These are phyloP conservation scores for Sporothrix mexicana DNA, from an alignment of 2,329 filamentous ascomycete genomes.

Conservation along the genomic window DNA sequence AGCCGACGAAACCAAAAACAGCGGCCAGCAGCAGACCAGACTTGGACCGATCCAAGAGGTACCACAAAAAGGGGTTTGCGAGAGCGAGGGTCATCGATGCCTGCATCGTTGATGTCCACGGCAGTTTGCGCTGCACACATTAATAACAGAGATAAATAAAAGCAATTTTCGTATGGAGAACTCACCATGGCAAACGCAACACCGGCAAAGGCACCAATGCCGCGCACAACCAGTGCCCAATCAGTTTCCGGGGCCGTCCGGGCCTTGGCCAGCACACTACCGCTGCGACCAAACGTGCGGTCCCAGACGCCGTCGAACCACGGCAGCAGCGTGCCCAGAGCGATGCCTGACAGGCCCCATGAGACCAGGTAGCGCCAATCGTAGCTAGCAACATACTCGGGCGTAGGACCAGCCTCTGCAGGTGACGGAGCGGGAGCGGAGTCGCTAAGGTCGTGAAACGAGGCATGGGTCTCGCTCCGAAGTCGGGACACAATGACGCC, in stretches of 20 bases:
- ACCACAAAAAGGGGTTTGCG: constrained; percentile 94
- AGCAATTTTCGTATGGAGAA: constrained; percentile 38
- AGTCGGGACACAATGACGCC: constrained; percentile 81
- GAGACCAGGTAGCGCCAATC: constrained; percentile 73
- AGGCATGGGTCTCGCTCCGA: constrained; percentile 65
- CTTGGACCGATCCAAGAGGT: constrained; percentile 87
- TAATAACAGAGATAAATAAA: constrained; percentile 28
- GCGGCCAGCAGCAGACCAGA: constrained; percentile 82
- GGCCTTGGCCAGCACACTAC: constrained; percentile 41
- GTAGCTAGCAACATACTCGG: constrained; percentile 40
- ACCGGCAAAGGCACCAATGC: constrained; percentile 65
- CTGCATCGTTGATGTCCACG: constrained; percentile 95
- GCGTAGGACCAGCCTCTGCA: constrained; percentile 33
- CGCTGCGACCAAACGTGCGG: constrained; percentile 49
- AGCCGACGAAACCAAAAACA: constrained; percentile 74
- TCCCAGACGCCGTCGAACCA: constrained; percentile 83
- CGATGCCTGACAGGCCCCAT: constrained; percentile 82
- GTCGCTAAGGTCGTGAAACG: constrained; percentile 27
- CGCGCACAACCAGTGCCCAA: constrained; percentile 71
- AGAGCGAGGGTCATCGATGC: constrained; percentile 87
- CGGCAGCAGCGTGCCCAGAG: constrained; percentile 78
- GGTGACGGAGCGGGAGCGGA: constrained; percentile 44
- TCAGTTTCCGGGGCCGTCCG: constrained; percentile 60
- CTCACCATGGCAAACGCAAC: constrained; percentile 77
- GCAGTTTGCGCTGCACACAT: constrained; percentile 72